Conservation (phyloP, 768 basidiomycete species). For the Collybiopsis luxurians region DNA sequence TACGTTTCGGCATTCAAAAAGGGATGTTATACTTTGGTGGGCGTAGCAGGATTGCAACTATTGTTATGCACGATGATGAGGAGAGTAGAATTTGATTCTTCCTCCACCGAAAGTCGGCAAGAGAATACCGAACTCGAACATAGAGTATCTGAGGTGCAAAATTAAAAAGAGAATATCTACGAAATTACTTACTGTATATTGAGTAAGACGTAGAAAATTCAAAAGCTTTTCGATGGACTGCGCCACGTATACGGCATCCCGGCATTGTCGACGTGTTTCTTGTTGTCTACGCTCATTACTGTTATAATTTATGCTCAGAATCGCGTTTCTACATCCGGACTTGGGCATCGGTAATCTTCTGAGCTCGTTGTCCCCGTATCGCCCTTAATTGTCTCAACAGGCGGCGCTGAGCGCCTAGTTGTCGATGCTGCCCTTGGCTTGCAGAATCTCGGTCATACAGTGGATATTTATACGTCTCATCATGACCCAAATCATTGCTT, state of each 20-base stretch:
- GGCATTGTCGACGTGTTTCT: too few species aligned
- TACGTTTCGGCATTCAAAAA: constrained; percentile 20
- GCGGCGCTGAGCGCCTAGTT: constrained; percentile 92
- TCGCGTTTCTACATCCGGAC: constrained; percentile 94
- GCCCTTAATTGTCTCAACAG: constrained; percentile 36
- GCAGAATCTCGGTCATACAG: constrained; percentile 77
- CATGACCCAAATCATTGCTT: constrained; percentile 89
- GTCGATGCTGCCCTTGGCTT: constrained; percentile 93
- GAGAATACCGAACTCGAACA: background rate
- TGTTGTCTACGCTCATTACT: too few species aligned
- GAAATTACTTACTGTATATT: too few species aligned
- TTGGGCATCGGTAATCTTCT: constrained; percentile 77
- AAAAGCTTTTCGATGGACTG: too few species aligned
- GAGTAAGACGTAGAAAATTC: too few species aligned
- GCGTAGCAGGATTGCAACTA: constrained; percentile 19
- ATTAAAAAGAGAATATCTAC: too few species aligned
- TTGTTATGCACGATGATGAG: constrained; percentile 16
- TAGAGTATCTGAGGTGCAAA: background rate
- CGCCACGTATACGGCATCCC: too few species aligned
- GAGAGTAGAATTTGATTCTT: constrained; percentile 5
- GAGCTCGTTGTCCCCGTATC: constrained; percentile 7
- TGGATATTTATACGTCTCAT: constrained; percentile 91
- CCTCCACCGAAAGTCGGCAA: background rate
- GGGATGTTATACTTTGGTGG: constrained; percentile 17
- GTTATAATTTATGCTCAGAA: constrained; percentile 27